Base-by-base conservation (phyloP, 108 stramenopile species). In the Chaetoceros tenuissimus region DNA sequence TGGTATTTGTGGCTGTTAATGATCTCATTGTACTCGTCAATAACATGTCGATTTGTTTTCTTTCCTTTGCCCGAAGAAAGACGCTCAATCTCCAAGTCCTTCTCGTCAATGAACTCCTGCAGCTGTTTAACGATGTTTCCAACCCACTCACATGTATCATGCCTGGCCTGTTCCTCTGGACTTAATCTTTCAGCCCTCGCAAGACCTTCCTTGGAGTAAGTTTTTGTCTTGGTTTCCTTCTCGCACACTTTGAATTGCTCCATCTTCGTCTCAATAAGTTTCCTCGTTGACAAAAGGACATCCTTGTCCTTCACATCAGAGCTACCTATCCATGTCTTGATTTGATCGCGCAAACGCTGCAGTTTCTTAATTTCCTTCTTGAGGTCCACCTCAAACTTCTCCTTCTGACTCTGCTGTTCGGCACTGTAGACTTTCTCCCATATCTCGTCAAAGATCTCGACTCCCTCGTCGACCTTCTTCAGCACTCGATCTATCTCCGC, bases 351-450 rank as follows among this genome's bases (percentile, higher is more conserved):
- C 44, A 94, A 75, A 52, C 91, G 81, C 78, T 99, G 99, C 24
- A 99, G 78, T 64, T 98, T 98, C 73, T 98, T 98, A 60, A 99
- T 98, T 78, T 98, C 99, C 64, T 98, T 98, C 67, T 99, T 99
- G 57, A 99, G 80, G 66, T 98, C 97, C 49, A 79, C 77, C 71
- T 99, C 97, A 59, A 96, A 96, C 80, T 97, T 98, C 67, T 97
- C 97, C 58, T 98, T 96, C 66, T 96, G 95, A 61, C 87, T 94
- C 64, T 98, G 97, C 62, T 94, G 83, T 51, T 88, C 89, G 13
- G 97, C 96, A 2, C 80, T 66, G 69, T 98, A 96, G 10, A 96
- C 97, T 75, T 98, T 97, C 65, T 96, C 96, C 90, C 96, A 98
- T 16, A 97, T 96, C 40, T 97, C 95, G 53, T 99, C 97, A 67